A percentile compares a stretch with the other conserved stretches of the same genome.
Conservation (phyloP, 345 rosid species). For the Abelmoschus esculentus region DNA sequence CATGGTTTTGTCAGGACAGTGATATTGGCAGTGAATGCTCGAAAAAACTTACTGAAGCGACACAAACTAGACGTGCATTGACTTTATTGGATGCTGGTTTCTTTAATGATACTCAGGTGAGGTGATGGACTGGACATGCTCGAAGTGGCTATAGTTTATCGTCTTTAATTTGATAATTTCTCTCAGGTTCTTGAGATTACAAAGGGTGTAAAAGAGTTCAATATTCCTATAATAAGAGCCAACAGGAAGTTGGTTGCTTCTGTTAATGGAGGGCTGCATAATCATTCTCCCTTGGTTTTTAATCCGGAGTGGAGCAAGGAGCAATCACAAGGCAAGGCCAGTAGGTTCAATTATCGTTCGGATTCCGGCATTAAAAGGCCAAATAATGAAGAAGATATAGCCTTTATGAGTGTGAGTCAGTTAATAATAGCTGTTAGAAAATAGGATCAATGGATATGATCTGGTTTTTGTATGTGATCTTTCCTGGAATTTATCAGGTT, state of each 20-base stretch:
- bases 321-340: slow-evolving; percentile 13
- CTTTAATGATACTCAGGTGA: slow-evolving; percentile 47
- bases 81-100: slow-evolving; percentile 50
- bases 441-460: background rate
- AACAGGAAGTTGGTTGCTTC: slow-evolving; percentile 62
- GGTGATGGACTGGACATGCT: slow-evolving; percentile 27
- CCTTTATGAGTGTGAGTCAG: slow-evolving; percentile 64
- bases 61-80: slow-evolving; percentile 30
- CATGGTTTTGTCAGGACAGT: slow-evolving; percentile 43
- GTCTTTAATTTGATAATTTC: background rate
- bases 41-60: slow-evolving; percentile 28
- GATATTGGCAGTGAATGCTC: slow-evolving; percentile 20
- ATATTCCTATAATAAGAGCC: slow-evolving; percentile 46
- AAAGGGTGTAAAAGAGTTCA: slow-evolving; percentile 52
- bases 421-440: background rate
- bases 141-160: background rate
- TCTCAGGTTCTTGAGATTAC: slow-evolving; percentile 45
- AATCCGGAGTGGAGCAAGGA: slow-evolving; percentile 50
- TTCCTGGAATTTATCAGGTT: slow-evolving; percentile 36
- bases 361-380: slow-evolving; percentile 35
- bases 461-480: background rate
- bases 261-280: slow-evolving; percentile 58
- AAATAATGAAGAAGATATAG: slow-evolving; percentile 54
- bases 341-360: slow-evolving; percentile 41
- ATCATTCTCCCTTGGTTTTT: slow-evolving; percentile 62